A percentile compares a stretch with the other conserved stretches of the same genome.
phyloP scores from a whole-genome alignment of 108 stramenopile species.

The Seminavis robusta region DNA sequence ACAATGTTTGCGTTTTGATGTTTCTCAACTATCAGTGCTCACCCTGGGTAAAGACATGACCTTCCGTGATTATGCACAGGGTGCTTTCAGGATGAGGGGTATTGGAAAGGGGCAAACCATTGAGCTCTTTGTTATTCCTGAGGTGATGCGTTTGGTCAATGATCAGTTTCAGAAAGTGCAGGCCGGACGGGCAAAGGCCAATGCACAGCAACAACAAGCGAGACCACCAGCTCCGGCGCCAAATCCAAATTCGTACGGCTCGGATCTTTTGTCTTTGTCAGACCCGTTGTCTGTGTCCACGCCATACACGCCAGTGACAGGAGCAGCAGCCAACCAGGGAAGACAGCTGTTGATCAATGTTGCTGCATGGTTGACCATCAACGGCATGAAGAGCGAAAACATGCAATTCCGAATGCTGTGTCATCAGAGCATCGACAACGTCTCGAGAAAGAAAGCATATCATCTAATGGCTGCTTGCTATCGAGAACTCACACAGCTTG shows the following conservation, averaged over 20 bases:
- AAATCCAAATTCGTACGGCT: constrained; percentile 23
- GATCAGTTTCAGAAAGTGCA: constrained; percentile 76
- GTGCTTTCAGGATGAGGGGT: constrained; percentile 96
- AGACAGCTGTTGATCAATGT: constrained; percentile 84
- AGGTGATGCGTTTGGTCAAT: constrained; percentile 72
- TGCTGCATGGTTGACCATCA: constrained; percentile 95
- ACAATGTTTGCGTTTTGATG: too few relatives aligned
- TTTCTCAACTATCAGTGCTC: too few relatives aligned
- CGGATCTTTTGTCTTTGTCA: constrained; percentile 53
- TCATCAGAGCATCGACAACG: constrained; percentile 95
- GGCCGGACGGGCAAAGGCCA: too few relatives aligned
- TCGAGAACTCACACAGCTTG: constrained; percentile 81
- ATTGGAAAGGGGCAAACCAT: constrained; percentile 94
- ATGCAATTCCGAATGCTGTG: constrained; percentile 96
- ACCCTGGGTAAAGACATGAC: constrained; percentile 99
- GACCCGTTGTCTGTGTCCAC: constrained; percentile 38
- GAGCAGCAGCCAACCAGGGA: constrained; percentile 13
- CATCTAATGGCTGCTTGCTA: constrained; percentile 60
- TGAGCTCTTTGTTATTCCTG: constrained; percentile 89
- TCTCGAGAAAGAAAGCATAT: constrained; percentile 92
- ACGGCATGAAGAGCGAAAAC: constrained; percentile 97
- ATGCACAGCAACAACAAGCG: constrained; percentile 15
- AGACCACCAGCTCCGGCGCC: constrained; percentile 12
- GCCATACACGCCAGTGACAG: constrained; percentile 21
- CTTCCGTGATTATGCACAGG: constrained; percentile 95